Evolutionary conservation across 495 filamentous ascomycete genomes (phyloP).

Genomic region (Penicillium fimorum): DNA sequence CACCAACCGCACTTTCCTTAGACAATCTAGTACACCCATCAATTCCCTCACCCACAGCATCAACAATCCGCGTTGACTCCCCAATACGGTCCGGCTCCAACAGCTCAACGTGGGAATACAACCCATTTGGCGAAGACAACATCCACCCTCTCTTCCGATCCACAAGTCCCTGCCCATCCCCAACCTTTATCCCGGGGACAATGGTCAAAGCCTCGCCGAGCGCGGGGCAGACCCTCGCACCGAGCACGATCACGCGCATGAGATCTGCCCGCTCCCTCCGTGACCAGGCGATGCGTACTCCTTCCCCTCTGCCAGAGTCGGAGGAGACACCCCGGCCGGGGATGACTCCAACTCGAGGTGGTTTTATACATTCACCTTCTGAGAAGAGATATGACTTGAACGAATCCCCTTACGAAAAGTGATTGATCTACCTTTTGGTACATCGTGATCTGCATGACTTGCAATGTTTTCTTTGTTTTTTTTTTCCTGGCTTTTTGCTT

Average conservation of each 20-base stretch:
- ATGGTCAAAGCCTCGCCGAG: conserved; percentile 68
- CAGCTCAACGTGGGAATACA: conserved; percentile 18
- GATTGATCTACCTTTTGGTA: background rate
- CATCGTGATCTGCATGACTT: conserved; percentile 6
- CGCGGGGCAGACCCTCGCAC: conserved; percentile 64
- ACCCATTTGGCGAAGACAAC: conserved; percentile 57
- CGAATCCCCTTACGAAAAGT: background rate
- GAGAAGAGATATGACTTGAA: no score
- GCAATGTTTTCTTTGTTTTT: conserved; percentile 5
- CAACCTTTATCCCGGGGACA: conserved; percentile 65
- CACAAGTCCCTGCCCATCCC: conserved; percentile 68
- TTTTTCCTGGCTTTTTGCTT: background rate
- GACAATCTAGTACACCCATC: conserved; percentile 27
- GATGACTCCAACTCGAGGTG: no score
- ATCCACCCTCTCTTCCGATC: conserved; percentile 86
- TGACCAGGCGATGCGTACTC: conserved; percentile 22
- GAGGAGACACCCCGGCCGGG: no score
- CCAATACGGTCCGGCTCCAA: conserved; percentile 12
- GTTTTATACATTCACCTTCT: no score
- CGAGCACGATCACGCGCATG: conserved; percentile 61
- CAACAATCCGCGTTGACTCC: conserved; percentile 22
- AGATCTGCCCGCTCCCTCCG: conserved; percentile 62
- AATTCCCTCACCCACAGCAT: conserved; percentile 19
- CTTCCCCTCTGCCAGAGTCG: conserved; percentile 26
- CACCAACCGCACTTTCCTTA: conserved; percentile 27